These are phyloP conservation scores for Lipomyces starkeyi DNA, from an alignment of 805 yeast species.

Conservation along the genomic window DNA sequence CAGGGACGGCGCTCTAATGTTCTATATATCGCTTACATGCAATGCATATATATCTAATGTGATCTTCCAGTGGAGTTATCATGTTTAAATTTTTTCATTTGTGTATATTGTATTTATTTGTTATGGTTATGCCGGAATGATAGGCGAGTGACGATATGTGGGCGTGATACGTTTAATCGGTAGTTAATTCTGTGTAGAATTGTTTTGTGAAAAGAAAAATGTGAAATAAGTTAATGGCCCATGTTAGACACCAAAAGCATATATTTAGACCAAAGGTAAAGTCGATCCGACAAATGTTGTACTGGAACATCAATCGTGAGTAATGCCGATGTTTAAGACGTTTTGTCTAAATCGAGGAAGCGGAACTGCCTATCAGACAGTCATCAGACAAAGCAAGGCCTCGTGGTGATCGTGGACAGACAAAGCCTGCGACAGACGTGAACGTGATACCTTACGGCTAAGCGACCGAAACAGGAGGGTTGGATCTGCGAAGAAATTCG, in stretches of 20 bases:
- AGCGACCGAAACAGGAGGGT: background rate
- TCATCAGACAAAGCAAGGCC: background rate
- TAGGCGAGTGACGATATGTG: conserved; percentile 2
- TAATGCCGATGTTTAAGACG: background rate
- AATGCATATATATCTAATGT: background rate
- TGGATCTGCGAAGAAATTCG: background rate
- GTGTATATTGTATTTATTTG: background rate
- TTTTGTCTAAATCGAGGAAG: conserved; percentile 1
- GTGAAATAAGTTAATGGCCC: background rate
- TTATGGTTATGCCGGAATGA: background rate
- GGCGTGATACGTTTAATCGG: background rate
- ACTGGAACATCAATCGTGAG: background rate
- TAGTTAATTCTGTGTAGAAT: background rate
- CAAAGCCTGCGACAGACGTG: background rate
- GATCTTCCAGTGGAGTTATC: background rate
- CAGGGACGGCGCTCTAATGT: background rate
- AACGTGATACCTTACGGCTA: background rate
- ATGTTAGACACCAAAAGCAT: background rate
- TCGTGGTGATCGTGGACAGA: background rate
- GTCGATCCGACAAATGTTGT: background rate
- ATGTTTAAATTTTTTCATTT: background rate
- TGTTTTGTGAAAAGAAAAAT: background rate
- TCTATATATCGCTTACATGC: background rate
- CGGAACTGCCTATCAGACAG: background rate
- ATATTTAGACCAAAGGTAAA: background rate